phyloP scores from a whole-genome alignment of 2,329 filamentous ascomycete genomes.

The Dothideomycetes sp. region DNA sequence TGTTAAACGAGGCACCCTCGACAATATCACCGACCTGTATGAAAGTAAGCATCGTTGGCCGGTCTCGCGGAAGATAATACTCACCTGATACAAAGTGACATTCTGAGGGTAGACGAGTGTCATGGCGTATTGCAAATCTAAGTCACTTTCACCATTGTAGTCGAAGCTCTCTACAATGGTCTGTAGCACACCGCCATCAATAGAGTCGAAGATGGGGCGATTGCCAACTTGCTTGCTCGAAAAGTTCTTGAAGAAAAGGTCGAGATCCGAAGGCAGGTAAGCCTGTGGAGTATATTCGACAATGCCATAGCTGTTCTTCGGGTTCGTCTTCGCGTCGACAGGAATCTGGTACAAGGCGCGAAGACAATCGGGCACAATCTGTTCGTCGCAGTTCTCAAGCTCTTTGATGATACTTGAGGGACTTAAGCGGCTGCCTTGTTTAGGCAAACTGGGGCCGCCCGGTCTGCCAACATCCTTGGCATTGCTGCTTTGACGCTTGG shows the following conservation, averaged over 20 bases:
- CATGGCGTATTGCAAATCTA: constrained; percentile 47
- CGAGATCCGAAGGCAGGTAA: constrained; percentile 30
- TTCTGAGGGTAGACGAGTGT: constrained; percentile 42
- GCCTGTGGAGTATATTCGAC: constrained; percentile 42
- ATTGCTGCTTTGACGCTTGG: neutral
- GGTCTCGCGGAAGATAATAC: too few relatives aligned
- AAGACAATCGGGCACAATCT: constrained; percentile 47
- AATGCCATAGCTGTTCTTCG: constrained; percentile 41
- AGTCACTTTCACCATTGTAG: constrained; percentile 35
- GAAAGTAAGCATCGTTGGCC: too few relatives aligned
- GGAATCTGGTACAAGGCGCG: constrained; percentile 25
- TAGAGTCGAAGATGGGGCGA: constrained; percentile 20
- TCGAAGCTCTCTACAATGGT: constrained; percentile 25
- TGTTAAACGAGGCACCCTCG: constrained; percentile 23
- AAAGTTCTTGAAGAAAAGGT: constrained; percentile 26
- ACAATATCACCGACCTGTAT: constrained; percentile 30
- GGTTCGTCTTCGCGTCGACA: constrained; percentile 22
- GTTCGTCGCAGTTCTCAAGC: constrained; percentile 36
- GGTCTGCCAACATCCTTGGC: constrained; percentile 17
- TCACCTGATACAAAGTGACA: constrained; percentile 40
- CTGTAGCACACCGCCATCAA: constrained; percentile 28
- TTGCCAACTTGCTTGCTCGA: constrained; percentile 19
- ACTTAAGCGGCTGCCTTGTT: constrained; percentile 13
- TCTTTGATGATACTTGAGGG: constrained; percentile 18
- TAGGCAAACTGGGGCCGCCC: constrained; percentile 19